Conservation (phyloP, 192 early-diverging fungal species). For the Gonapodya prolifera region DNA sequence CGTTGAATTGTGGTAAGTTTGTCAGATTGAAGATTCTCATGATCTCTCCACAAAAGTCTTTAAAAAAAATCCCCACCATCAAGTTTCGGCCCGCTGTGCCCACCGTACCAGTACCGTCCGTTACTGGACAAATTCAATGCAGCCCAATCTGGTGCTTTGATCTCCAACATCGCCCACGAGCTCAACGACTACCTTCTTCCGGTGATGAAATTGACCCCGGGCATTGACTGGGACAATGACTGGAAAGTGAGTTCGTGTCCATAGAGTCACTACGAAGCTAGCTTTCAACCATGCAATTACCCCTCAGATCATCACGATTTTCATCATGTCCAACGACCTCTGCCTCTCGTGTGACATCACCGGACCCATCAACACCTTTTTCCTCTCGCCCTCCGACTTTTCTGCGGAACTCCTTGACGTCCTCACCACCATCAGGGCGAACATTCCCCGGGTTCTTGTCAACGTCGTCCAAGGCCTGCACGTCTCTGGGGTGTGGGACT, state of each 20-base stretch:
- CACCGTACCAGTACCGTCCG: slow-evolving; percentile 18
- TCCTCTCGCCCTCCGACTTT: slow-evolving; percentile 6
- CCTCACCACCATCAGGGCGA: slow-evolving; percentile 9
- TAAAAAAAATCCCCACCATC: slow-evolving; percentile 5
- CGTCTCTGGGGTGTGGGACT: slow-evolving; percentile 20
- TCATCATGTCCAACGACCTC: slow-evolving; percentile 45
- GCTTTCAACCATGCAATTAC: too few species aligned
- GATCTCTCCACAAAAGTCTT: too few species aligned
- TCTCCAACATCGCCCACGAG: slow-evolving; percentile 25
- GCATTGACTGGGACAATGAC: slow-evolving; percentile 20
- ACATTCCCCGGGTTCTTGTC: slow-evolving; percentile 27
- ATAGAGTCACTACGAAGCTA: neutral
- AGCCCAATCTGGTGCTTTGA: slow-evolving; percentile 38
- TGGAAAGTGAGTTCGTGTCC: slow-evolving; percentile 25
- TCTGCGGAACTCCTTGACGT: slow-evolving; percentile 12
- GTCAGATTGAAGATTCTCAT: too few species aligned
- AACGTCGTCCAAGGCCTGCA: slow-evolving; percentile 28
- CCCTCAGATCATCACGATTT: slow-evolving; percentile 34
- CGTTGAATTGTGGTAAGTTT: slow-evolving; percentile 35
- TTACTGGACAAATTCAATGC: slow-evolving; percentile 29
- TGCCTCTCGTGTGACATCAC: slow-evolving; percentile 38
- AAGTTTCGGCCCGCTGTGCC: slow-evolving; percentile 20
- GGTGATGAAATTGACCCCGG: slow-evolving; percentile 14
- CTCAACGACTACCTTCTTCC: slow-evolving; percentile 26
- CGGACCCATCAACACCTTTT: too few species aligned